Conservation (phyloP, 2,329 filamentous ascomycete genomes). For the Aspergillus thermomutatus region DNA sequence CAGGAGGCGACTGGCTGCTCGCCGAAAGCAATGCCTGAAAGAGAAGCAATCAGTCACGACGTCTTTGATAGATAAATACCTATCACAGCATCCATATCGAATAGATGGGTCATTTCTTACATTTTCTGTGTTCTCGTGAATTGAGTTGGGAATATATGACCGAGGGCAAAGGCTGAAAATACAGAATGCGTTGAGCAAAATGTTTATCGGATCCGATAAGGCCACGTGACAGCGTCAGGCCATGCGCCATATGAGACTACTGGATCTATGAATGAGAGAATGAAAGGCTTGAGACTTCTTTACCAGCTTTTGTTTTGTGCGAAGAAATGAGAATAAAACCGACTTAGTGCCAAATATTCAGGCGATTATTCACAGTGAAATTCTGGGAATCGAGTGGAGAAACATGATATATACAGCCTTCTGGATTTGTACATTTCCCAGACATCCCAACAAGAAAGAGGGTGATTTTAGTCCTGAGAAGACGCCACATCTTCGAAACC, state of each 20-base stretch:
- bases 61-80: too few relatives aligned
- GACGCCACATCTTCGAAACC: neutral
- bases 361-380: neutral
- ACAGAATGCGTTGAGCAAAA: neutral
- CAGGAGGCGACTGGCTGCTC: conserved; percentile 54
- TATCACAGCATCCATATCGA: neutral
- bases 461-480: neutral
- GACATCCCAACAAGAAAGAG: neutral
- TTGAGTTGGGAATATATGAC: neutral
- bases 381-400: neutral
- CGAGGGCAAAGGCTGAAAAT: neutral
- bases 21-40: conserved; percentile 56
- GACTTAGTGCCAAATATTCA: neutral
- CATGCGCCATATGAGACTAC: neutral
- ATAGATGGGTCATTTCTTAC: neutral
- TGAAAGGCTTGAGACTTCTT: neutral
- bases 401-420: neutral
- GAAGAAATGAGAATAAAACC: neutral
- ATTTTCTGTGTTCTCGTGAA: neutral
- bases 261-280: neutral
- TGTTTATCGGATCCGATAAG: neutral
- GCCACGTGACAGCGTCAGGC: neutral
- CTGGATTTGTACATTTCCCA: neutral
- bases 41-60: neutral
- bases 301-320: neutral